A percentile compares a stretch with the other conserved stretches of the same genome.
phyloP scores from a whole-genome alignment of 257 asterid genomes.

The Oldenlandia corymbosa region DNA sequence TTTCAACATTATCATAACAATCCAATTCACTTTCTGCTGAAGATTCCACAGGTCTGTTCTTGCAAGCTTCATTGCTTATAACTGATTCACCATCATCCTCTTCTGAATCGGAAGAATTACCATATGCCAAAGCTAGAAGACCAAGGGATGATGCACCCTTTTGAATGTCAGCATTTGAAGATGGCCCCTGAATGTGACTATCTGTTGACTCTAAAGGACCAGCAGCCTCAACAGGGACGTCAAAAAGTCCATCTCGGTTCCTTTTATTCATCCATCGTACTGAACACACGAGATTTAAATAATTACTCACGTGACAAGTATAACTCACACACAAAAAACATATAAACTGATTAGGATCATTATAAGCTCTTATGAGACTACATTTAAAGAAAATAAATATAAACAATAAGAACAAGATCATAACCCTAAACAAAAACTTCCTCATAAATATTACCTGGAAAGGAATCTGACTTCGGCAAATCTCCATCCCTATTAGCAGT shows the following conservation, averaged over 20 bases:
- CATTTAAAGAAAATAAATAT: background rate
- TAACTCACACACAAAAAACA: no score
- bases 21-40: conserved; percentile 23
- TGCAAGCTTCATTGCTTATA: conserved; percentile 26
- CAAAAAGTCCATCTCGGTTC: conserved; percentile 32
- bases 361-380: background rate
- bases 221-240: conserved; percentile 35
- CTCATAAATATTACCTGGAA: conserved; percentile 37
- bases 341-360: background rate
- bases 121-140: conserved; percentile 76
- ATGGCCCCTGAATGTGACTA: conserved; percentile 28
- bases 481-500: conserved; percentile 31
- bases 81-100: conserved; percentile 50
- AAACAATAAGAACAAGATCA: background rate
- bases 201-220: conserved; percentile 32
- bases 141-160: conserved; percentile 75
- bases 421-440: background rate
- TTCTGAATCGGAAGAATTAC: conserved; percentile 81
- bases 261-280: conserved; percentile 36
- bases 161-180: conserved; percentile 28
- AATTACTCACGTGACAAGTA: no score
- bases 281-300: conserved; percentile 24
- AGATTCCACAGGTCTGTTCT: conserved; percentile 24
- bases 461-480: conserved; percentile 24
- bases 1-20: conserved; percentile 18